phyloP scores from a whole-genome alignment of 1,284 basidiomycete genomes.

The Ustilago xerochloae region DNA sequence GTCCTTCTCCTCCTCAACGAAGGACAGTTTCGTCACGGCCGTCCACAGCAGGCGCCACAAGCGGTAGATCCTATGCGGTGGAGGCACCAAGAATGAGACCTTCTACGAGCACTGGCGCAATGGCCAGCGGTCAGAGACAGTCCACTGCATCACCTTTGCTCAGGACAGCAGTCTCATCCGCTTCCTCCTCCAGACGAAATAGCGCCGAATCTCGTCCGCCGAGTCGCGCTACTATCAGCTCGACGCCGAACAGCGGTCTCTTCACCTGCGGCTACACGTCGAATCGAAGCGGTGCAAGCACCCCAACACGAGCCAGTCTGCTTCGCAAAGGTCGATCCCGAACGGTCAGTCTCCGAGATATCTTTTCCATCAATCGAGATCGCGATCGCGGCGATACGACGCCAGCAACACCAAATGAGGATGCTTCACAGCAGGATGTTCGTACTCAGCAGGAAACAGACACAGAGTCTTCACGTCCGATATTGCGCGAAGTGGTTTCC shows the following conservation, averaged over 20 bases:
- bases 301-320: constrained; percentile 20
- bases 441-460: neutral
- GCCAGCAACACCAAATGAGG: neutral
- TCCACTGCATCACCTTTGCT: constrained; percentile 13
- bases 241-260: constrained; percentile 37
- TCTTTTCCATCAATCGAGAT: constrained; percentile 27
- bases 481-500: constrained; percentile 30
- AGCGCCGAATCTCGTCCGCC: constrained; percentile 29
- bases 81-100: constrained; percentile 1
- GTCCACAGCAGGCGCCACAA: constrained; percentile 14
- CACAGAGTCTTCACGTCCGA: neutral
- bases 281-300: constrained; percentile 30
- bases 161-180: constrained; percentile 13
- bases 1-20: constrained; percentile 25
- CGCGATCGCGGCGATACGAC: neutral
- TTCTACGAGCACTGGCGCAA: constrained; percentile 11
- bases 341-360: constrained; percentile 29
- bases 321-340: constrained; percentile 22
- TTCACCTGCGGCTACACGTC: constrained; percentile 42
- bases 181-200: constrained; percentile 24
- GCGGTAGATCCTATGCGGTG: neutral
- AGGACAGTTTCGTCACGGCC: constrained; percentile 15
- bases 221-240: constrained; percentile 25
- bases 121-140: neutral
- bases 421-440: constrained; percentile 4